Evolutionary conservation across 2,329 filamentous ascomycete genomes (phyloP), one percentile per base, ranked within the genome.

Genomic region (Hirsutella minnesotensis): DNA sequence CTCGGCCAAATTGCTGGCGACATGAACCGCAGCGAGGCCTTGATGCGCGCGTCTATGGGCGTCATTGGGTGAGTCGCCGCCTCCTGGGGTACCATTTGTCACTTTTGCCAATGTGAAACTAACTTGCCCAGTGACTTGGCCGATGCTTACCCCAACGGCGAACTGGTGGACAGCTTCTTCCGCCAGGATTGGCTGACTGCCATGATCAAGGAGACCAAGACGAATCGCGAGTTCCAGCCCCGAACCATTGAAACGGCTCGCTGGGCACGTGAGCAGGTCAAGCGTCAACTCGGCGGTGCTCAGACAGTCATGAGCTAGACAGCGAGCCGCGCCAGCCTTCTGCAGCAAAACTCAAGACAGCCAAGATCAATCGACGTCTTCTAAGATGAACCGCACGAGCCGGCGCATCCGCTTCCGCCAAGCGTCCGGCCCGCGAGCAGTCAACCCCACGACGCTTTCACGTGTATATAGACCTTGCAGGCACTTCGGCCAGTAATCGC

Each of bases 221-320:
- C 79, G 46, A 95, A 92, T 71, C 82, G 86, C 53, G 89, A 96
- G 38, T 95, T 86, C 69, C 75, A 81, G 53, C 58, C 76, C 22
- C 84, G 89, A 49, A 98, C 92, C 3, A 82, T 92, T 51, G 87
- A 95, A 51, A 96, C 92, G 38, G 92, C 92, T 59, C 84, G 90
- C 55, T 98, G 92, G 92, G 89, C 92, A 49, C 83, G 90, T 47
- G 92, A 96, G 67, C 88, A 95, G 63, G 89, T 96, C 62, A 96
- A 95, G 75, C 84, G 87, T 55, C 92, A 98, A 66, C 66, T 81
- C 41, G 73, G 75, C 45, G 75, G 75, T 50, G 40, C 60, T 58
- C 53, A 67, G 61, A 47, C 53, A 42, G 67, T 73, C 53, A 77
- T 78, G 71, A 61, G 67, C 43, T 66, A 73, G 53, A 65, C 65